These are phyloP conservation scores for Aspergillus saccharolyticus DNA, from an alignment of 495 filamentous ascomycete species.

Conservation along the genomic window DNA sequence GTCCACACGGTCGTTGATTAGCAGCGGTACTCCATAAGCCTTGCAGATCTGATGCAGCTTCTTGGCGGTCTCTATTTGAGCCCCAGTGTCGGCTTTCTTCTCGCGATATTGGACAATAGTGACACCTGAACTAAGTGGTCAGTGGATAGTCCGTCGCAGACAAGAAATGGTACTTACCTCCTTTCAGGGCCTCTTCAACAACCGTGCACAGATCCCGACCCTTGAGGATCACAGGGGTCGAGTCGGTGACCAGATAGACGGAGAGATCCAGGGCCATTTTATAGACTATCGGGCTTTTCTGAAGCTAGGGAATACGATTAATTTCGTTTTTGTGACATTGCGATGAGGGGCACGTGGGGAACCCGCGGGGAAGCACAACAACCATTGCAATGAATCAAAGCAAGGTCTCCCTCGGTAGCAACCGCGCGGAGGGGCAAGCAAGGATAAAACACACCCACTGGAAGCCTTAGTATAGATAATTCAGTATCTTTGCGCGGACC, in stretches of 20 bases:
- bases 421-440: no score
- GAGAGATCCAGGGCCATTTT: conserved; percentile 51
- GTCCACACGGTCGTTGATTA: conserved; percentile 96
- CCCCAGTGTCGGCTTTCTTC: conserved; percentile 73
- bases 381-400: background rate
- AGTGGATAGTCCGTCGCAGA: conserved; percentile 7
- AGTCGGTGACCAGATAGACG: conserved; percentile 91
- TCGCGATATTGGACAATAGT: conserved; percentile 88
- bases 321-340: background rate
- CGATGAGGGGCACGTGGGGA: background rate
- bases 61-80: conserved; percentile 64
- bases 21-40: conserved; percentile 65
- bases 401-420: background rate
- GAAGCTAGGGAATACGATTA: background rate
- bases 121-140: conserved; percentile 48
- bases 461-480: background rate
- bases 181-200: conserved; percentile 70
- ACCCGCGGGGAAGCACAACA: background rate
- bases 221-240: conserved; percentile 71
- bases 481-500: background rate
- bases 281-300: background rate
- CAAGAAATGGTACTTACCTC: conserved; percentile 44
- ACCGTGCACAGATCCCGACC: conserved; percentile 63
- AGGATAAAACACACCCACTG: no score
- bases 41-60: conserved; percentile 65